phyloP scores from a whole-genome alignment of 2,329 filamentous ascomycete genomes.

The Apiospora phragmitis region DNA sequence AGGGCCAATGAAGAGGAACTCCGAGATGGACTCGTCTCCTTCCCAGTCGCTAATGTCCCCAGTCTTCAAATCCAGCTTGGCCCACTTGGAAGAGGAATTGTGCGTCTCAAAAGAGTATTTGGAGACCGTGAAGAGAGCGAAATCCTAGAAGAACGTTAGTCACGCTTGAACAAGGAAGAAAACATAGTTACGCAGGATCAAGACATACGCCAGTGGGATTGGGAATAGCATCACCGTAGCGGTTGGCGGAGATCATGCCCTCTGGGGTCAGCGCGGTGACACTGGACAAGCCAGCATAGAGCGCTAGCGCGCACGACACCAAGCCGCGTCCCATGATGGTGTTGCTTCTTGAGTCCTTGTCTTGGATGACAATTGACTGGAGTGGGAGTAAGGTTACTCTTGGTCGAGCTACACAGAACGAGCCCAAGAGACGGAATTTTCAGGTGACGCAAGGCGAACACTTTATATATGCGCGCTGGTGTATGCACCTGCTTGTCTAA shows the following conservation, averaged over 20 bases:
- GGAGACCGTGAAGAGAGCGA: slow-evolving; percentile 49
- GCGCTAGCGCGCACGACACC: not conserved
- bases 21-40: slow-evolving; percentile 53
- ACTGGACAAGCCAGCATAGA: slow-evolving; percentile 3
- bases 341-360: not conserved
- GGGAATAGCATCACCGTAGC: slow-evolving; percentile 31
- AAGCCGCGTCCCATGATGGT: not conserved
- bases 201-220: slow-evolving; percentile 34
- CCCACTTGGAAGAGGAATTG: slow-evolving; percentile 46
- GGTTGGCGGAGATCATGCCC: slow-evolving; percentile 33
- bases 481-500: not conserved
- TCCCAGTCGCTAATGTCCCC: slow-evolving; percentile 55
- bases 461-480: not conserved
- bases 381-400: not conserved
- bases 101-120: slow-evolving; percentile 63
- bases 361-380: not conserved
- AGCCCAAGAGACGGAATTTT: not conserved
- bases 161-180: not conserved
- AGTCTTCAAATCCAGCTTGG: slow-evolving; percentile 54
- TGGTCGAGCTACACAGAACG: not conserved
- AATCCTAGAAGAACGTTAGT: slow-evolving; percentile 31
- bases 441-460: not conserved
- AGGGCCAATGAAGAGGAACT: slow-evolving; percentile 54
- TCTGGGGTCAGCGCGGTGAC: slow-evolving; percentile 32
- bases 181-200: not conserved